Percentiles rank a stretch among this genome's conserved stretches.
Conservation (phyloP, 805 yeast species). For the Candida alai region DNA sequence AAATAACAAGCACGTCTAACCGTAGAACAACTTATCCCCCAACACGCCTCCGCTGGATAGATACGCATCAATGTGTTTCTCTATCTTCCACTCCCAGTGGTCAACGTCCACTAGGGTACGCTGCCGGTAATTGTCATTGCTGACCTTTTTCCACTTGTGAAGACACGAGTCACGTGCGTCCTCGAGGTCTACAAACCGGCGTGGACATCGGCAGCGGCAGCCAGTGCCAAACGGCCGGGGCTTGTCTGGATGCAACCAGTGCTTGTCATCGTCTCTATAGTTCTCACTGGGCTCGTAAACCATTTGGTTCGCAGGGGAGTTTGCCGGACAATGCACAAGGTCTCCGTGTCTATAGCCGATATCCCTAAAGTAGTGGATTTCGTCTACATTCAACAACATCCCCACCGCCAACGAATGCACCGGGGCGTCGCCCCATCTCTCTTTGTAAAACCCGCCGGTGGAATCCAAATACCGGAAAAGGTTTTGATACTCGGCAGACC, state of each 20-base stretch:
- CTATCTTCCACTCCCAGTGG: constrained; percentile 20
- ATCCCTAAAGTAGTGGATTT: constrained; percentile 88
- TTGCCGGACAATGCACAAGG: constrained; percentile 78
- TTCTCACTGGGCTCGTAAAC: constrained; percentile 34
- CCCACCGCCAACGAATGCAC: constrained; percentile 86
- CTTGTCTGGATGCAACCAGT: constrained; percentile 26
- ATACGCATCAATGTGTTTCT: constrained; percentile 16
- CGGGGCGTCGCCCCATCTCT: constrained; percentile 98
- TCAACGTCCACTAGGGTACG: constrained; percentile 21
- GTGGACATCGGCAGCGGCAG: constrained; percentile 82
- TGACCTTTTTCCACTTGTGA: constrained; percentile 44
- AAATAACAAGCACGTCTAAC: neutral
- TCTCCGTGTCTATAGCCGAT: constrained; percentile 85
- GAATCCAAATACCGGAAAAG: constrained; percentile 68
- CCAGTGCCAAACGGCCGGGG: constrained; percentile 56
- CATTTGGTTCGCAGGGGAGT: constrained; percentile 48
- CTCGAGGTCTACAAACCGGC: constrained; percentile 48
- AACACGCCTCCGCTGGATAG: constrained; percentile 1
- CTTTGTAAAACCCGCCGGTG: constrained; percentile 80
- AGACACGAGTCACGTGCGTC: constrained; percentile 51
- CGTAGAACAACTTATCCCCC: neutral
- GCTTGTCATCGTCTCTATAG: constrained; percentile 30
- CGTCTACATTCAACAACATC: constrained; percentile 60
- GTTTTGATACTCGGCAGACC: constrained; percentile 56
- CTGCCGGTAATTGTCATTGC: constrained; percentile 25